These are phyloP conservation scores for Bidens hawaiensis DNA, from an alignment of 140 eudicot genomes.

Conservation along the genomic window DNA sequence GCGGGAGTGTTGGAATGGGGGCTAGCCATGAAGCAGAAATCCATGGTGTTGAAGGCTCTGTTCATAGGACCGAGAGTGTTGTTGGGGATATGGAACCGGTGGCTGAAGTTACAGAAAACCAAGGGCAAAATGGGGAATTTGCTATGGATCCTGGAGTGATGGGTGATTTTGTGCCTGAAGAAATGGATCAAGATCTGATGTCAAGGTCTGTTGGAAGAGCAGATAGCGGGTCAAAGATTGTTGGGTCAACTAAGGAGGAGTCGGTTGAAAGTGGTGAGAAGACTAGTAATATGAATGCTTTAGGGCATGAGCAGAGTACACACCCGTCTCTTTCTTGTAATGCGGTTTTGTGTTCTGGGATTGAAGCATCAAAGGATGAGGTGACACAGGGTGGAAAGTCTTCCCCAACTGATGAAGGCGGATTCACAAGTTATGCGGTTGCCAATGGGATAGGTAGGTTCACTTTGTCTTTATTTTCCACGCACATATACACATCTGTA, in stretches of 20 bases:
- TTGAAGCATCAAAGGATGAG: constrained; percentile 84
- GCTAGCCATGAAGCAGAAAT: constrained; percentile 99
- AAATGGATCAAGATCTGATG: constrained; percentile 38
- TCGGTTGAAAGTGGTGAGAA: constrained; percentile 92
- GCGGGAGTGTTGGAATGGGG: constrained; percentile 96
- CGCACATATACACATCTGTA: not conserved
- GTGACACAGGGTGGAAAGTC: constrained; percentile 65
- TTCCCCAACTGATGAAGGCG: constrained; percentile 61
- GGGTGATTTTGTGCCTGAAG: constrained; percentile 88
- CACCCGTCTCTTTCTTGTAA: constrained; percentile 81
- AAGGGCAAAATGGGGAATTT: constrained; percentile 63
- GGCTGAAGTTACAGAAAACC: constrained; percentile 78
- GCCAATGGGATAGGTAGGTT: constrained; percentile 54
- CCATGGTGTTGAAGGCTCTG: constrained; percentile 66
- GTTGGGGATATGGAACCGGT: constrained; percentile 82
- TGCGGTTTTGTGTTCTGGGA: constrained; percentile 64
- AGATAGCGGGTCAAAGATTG: constrained; percentile 79
- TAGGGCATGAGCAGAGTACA: constrained; percentile 16
- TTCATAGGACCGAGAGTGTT: constrained; percentile 71
- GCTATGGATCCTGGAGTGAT: constrained; percentile 13
- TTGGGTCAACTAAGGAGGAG: constrained; percentile 79
- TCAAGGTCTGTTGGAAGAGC: constrained; percentile 48
- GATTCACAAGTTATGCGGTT: constrained; percentile 40
- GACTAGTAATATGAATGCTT: constrained; percentile 42
- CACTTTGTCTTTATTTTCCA: constrained; percentile 3